Conservation (phyloP, 1,284 basidiomycete genomes). For the Apiotrichum gamsii region DNA sequence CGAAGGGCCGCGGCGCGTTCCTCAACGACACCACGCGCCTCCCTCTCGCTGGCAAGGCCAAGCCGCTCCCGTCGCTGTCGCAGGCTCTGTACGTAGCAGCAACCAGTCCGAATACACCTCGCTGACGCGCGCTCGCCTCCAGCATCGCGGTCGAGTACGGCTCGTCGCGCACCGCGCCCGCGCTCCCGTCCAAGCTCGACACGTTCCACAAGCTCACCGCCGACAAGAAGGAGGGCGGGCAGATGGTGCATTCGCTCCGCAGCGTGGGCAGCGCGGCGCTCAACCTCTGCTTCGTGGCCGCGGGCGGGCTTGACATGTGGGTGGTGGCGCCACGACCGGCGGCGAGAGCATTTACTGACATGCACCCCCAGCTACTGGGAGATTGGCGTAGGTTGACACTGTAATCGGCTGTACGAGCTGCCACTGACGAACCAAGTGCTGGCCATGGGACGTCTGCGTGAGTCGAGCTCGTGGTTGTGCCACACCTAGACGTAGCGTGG, state of each 20-base stretch:
- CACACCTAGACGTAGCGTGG: neutral
- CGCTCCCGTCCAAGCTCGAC: slow-evolving; percentile 63
- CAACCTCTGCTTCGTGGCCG: slow-evolving; percentile 75
- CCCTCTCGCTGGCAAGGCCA: slow-evolving; percentile 66
- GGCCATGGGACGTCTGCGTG: slow-evolving; percentile 86
- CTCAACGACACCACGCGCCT: slow-evolving; percentile 57
- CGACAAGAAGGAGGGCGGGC: slow-evolving; percentile 62
- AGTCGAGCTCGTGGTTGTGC: too few species aligned
- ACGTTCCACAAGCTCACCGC: slow-evolving; percentile 74
- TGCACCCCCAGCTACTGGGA: slow-evolving; percentile 66
- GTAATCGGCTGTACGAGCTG: neutral
- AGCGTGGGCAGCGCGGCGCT: slow-evolving; percentile 79
- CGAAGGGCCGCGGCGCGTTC: slow-evolving; percentile 72
- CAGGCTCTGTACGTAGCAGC: slow-evolving; percentile 63
- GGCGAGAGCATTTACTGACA: too few species aligned
- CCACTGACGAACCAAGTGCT: slow-evolving; percentile 25
- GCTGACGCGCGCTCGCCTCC: neutral
- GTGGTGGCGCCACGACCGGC: slow-evolving; percentile 19
- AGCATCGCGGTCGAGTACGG: slow-evolving; percentile 85
- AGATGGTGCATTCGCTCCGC: slow-evolving; percentile 81
- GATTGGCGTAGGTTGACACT: slow-evolving; percentile 59
- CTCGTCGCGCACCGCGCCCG: slow-evolving; percentile 60
- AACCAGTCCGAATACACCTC: too few species aligned
- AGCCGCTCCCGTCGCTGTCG: slow-evolving; percentile 65
- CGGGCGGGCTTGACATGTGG: slow-evolving; percentile 73